phyloP scores from a whole-genome alignment of 805 yeast species.

The Nakazawaea laoshanensis region DNA sequence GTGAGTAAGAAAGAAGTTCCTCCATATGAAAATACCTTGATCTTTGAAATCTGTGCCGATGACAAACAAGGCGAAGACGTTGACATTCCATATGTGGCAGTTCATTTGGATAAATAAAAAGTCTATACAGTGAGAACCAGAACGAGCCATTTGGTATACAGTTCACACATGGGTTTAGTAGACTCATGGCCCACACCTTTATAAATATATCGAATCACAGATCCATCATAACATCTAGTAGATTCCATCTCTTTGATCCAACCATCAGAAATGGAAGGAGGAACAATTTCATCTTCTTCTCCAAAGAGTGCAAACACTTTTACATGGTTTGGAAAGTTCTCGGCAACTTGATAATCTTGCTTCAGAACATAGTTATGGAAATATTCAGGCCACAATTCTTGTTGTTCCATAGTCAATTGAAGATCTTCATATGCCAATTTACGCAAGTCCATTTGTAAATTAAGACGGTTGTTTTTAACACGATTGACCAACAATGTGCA shows the following conservation, averaged over 20 bases:
- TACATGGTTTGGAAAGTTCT: slow-evolving; percentile 12
- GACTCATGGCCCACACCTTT: slow-evolving; percentile 9
- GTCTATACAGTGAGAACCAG: slow-evolving; percentile 1
- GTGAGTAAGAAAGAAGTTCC: slow-evolving; percentile 82
- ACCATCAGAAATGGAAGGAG: slow-evolving; percentile 7
- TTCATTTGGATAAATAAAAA: slow-evolving; percentile 29
- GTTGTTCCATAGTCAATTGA: slow-evolving; percentile 7
- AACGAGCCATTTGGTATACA: slow-evolving; percentile 8
- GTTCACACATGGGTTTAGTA: slow-evolving; percentile 10
- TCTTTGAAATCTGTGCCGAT: slow-evolving; percentile 87
- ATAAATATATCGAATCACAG: slow-evolving; percentile 4
- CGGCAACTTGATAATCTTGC: slow-evolving; percentile 11
- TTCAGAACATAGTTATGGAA: slow-evolving; percentile 10
- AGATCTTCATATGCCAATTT: slow-evolving; percentile 11
- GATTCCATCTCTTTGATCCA: slow-evolving; percentile 10
- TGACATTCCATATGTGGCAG: slow-evolving; percentile 82
- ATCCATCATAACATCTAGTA: slow-evolving; percentile 8
- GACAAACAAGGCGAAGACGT: slow-evolving; percentile 92
- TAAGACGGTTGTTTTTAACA: slow-evolving; percentile 12
- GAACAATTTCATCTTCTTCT: slow-evolving; percentile 9
- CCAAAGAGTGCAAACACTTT: slow-evolving; percentile 13
- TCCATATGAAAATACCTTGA: slow-evolving; percentile 62
- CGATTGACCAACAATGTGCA: slow-evolving; percentile 35
- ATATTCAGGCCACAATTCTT: slow-evolving; percentile 10
- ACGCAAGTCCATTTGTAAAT: slow-evolving; percentile 1